Evolutionary conservation across 169 alveolate genomes (phyloP), one percentile per base, ranked within the genome.

Genomic region (Eimeria praecox): DNA sequence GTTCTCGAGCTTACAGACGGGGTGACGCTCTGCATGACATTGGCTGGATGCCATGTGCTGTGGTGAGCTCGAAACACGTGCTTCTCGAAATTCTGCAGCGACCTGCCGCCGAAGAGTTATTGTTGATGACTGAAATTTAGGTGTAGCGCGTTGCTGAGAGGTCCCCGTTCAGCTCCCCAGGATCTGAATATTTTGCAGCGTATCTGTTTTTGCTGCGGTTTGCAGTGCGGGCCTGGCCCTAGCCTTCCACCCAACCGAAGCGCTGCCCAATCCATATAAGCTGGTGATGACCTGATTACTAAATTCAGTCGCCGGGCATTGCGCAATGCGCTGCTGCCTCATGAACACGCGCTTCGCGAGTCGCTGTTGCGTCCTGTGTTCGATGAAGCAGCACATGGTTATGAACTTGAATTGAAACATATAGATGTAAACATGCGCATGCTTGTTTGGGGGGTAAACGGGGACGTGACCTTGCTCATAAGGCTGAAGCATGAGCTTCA

Each of bases 1-100:
- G 93, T 86, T 9, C 64, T 86, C 6, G 93, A 86, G 62, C 93
- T 86, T 27, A 52, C 93, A 27, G 93, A 86, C 59, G 93, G 93
- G 24, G 93, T 56, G 77, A 86, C 93, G 27, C 69, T 86, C 14
- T 86, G 93, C 93, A 42, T 62, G 59, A 56, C 80, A 12, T 56
- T 86, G 82, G 93, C 93, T 20, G 93, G 93, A 35, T 86, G 93
- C 93, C 93, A 86, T 62, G 77, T 86, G n/a, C 33, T 86, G 33
- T 86, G 93, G 93, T 86, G 69, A 86, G 93, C 18, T 62, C 38
- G 44, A 8, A 40, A 35, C 64, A 2, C 62, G 20, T 40, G 8
- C 24, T 27, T 12, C 33, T 40, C 27, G 5, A 44, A 42, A 33
- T 14, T 69, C 24, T 4, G 30, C 49, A 66, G 80, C 80, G 10